Base-by-base conservation (phyloP, 1,284 basidiomycete genomes). In the Cutaneotrichosporon sp. region DNA sequence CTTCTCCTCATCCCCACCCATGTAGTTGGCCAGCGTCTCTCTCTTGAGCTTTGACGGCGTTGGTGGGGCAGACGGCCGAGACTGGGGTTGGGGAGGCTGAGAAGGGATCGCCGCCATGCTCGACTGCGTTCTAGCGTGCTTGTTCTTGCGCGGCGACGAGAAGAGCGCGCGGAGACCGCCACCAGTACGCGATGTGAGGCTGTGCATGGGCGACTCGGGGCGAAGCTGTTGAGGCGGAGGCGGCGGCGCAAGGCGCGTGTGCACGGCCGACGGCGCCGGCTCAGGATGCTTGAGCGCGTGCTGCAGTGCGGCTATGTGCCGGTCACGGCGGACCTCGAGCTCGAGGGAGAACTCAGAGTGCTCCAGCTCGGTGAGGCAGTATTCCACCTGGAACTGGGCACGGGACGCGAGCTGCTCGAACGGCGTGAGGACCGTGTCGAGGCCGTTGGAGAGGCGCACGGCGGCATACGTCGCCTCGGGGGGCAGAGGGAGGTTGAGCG, bases 391-490 rank as follows among this genome's bases (percentile, higher is more conserved):
- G 59, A 97, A 88, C 18, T 79, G 79, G 51, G 82, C 83, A 23
- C 86, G 83, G 36, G 79, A 75, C 30, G 76, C 77, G 3, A 97
- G 77, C 10, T 78, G 76, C 39, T 80, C 81, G 64, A 90, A 88
- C 0, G 90, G 91, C 1, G 93, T 97, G 4, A 89, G 90, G 51
- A 98, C 94, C 62, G 87, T 93, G 74, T 97, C 92, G 54, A 96
- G 91, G 8, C 93, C 92, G 64, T 97, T 97, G 76, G 97, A 94
- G 55, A 98, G 79, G 0, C 90, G 91, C 68, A 90, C 89, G n/a
- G 85, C 86, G 62, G 97, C 80, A 34, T 77, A 79, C 0, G 92
- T 92, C 0, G 82, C 77, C 59, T 88, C 79, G 15, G 76, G 75
- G 0, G 90, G 90, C 12, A 94, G 61, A 1, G 90, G 90, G 22